These are phyloP conservation scores for Cucurbita moschata DNA, from an alignment of 306 rosid genomes.

Conservation along the genomic window DNA sequence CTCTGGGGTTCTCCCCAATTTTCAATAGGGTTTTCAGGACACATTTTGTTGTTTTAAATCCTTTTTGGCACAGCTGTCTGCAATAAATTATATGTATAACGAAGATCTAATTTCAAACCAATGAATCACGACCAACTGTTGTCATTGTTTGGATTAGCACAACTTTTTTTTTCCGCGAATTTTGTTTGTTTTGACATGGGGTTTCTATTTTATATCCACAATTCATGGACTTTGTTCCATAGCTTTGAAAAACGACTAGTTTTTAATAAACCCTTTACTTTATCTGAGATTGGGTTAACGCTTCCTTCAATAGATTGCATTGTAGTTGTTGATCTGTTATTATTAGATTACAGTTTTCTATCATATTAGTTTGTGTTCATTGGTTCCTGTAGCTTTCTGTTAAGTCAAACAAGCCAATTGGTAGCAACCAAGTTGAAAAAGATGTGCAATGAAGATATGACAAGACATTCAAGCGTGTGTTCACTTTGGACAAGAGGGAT, in stretches of 20 bases:
- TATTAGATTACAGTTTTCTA: background rate
- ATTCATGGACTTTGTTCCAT: background rate
- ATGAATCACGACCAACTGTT: background rate
- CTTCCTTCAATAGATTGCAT: background rate
- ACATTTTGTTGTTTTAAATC: background rate
- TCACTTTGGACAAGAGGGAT: background rate
- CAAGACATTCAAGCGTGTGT: constrained; percentile 17
- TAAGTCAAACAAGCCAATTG: constrained; percentile 13
- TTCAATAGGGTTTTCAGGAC: background rate
- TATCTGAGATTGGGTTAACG: background rate
- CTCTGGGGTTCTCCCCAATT: background rate
- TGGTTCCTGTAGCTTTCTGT: background rate
- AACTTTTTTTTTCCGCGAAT: background rate
- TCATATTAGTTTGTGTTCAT: background rate
- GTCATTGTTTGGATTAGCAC: constrained; percentile 6
- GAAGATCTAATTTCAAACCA: background rate
- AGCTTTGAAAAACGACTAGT: background rate
- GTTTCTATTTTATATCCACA: background rate
- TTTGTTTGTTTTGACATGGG: background rate
- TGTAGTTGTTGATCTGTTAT: background rate
- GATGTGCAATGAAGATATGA: background rate
- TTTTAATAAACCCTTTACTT: background rate
- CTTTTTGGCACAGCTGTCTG: background rate
- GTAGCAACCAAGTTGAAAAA: constrained; percentile 1
- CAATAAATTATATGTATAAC: background rate